phyloP scores from a whole-genome alignment of 805 yeast genomes.

The Candida parachauliodes region DNA sequence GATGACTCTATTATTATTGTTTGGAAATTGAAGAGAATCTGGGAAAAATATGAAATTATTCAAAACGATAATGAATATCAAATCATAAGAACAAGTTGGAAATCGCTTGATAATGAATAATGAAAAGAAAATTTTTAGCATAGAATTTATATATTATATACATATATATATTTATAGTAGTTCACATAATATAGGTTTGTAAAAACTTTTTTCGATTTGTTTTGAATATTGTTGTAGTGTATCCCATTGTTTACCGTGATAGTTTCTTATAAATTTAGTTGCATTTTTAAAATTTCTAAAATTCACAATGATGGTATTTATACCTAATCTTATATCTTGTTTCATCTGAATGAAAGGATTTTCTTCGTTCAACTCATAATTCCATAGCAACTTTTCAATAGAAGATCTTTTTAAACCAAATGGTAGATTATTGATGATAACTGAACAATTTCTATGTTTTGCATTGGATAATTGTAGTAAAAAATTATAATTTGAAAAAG shows the following conservation, averaged over 20 bases:
- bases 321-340: conserved; percentile 25
- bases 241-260: conserved; percentile 49
- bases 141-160: no score
- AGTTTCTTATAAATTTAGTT: conserved; percentile 46
- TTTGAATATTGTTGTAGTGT: conserved; percentile 10
- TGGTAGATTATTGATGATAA: conserved; percentile 47
- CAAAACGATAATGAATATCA: conserved; percentile 15
- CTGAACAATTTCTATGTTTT: conserved; percentile 23
- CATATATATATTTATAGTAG: conserved; percentile 9
- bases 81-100: conserved; percentile 23
- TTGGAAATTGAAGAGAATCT: conserved; percentile 69
- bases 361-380: conserved; percentile 39
- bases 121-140: background rate
- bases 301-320: conserved; percentile 29
- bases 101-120: conserved; percentile 17
- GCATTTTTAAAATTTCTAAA: conserved; percentile 49
- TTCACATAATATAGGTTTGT: conserved; percentile 38
- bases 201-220: conserved; percentile 20
- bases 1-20: conserved; percentile 70
- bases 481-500: conserved; percentile 9
- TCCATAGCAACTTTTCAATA: conserved; percentile 46
- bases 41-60: conserved; percentile 79
- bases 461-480: conserved; percentile 18
- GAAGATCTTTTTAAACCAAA: conserved; percentile 32
- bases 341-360: conserved; percentile 18